Evolutionary conservation across 768 basidiomycete genomes (phyloP).

Genomic region (Boletus rubescentipes): DNA sequence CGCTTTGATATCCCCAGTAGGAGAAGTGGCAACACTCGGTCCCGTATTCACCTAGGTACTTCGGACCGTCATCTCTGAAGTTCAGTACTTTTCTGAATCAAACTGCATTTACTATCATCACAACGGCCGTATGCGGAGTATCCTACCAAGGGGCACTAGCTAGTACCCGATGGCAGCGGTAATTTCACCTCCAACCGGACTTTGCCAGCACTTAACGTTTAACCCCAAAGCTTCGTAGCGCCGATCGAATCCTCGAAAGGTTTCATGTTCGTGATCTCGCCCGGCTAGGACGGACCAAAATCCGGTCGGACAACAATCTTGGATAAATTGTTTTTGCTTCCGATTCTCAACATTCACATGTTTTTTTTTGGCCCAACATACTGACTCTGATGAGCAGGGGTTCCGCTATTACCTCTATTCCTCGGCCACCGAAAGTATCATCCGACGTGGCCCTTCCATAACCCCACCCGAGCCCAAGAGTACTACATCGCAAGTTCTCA

Average conservation of each 20-base stretch:
- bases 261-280: neutral
- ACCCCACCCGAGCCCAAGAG: neutral
- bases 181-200: neutral
- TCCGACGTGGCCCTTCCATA: neutral
- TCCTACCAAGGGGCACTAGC: neutral
- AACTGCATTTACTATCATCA: neutral
- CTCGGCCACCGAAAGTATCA: neutral
- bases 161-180: neutral
- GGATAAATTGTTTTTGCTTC: slow-evolving; percentile 17
- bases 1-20: neutral
- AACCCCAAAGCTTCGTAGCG: neutral
- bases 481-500: too few relatives aligned
- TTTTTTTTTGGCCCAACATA: slow-evolving; percentile 1
- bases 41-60: neutral
- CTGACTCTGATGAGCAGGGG: neutral
- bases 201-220: neutral
- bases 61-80: neutral
- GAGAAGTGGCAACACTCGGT: neutral
- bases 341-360: slow-evolving; percentile 12
- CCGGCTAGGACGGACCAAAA: neutral
- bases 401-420: neutral
- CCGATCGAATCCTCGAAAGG: neutral
- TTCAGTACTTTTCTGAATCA: too few relatives aligned
- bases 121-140: neutral
- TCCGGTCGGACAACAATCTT: neutral